phyloP scores from a whole-genome alignment of 768 basidiomycete species.

The Tylopilus plumbeoviolaceoides region DNA sequence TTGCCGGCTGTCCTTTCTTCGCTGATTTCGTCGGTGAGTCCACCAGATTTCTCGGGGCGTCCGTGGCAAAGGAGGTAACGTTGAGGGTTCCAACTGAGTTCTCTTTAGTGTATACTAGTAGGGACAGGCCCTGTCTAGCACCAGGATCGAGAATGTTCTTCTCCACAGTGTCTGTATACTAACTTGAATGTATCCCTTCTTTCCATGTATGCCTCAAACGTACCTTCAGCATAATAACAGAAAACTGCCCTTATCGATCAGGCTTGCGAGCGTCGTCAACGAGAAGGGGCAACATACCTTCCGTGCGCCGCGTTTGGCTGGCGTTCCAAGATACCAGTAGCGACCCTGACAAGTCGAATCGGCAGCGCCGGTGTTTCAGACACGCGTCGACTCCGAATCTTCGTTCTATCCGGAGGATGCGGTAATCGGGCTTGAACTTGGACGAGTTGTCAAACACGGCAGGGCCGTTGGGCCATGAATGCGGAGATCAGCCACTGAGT shows the following conservation, averaged over 20 bases:
- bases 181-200: not conserved
- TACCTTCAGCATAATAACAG: conserved; percentile 79
- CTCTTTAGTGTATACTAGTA: conserved; percentile 76
- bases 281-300: conserved; percentile 45
- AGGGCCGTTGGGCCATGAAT: not conserved
- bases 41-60: no score
- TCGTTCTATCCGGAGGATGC: not conserved
- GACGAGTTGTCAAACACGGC: not conserved
- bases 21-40: conserved; percentile 46
- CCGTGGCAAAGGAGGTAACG: conserved; percentile 51
- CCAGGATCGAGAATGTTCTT: conserved; percentile 81
- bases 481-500: not conserved
- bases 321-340: not conserved
- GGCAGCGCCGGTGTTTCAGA: not conserved
- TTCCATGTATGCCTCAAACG: not conserved
- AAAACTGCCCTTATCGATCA: conserved; percentile 44
- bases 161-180: conserved; percentile 64
- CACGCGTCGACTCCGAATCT: not conserved
- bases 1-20: conserved; percentile 36
- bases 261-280: not conserved
- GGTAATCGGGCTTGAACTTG: not conserved
- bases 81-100: conserved; percentile 66
- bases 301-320: conserved; percentile 67
- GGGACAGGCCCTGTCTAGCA: conserved; percentile 68
- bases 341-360: not conserved